Base-by-base conservation (phyloP, 2,329 filamentous ascomycete species). In the Aspergillus sp. region DNA sequence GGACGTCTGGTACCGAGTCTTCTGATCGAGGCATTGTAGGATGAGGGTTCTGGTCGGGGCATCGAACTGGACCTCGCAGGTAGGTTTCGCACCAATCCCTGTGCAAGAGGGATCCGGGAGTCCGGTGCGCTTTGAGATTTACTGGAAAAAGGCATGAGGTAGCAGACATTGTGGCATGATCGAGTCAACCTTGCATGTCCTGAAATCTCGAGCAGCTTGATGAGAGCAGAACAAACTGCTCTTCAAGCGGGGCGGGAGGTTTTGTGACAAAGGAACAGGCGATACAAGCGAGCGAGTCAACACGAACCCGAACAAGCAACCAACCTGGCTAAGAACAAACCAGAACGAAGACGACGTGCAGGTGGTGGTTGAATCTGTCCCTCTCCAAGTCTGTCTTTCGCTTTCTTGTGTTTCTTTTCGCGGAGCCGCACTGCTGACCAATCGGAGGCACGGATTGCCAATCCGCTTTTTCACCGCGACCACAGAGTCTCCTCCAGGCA, bases 81-180 rank as follows among this genome's bases (percentile, higher is more conserved):
- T 32, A 51, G 44, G 48, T 57, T 51, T 50, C 56, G 53, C 50
- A 61, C 62, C 56, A 61, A 55, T 53, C 60, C 61, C 68, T 71
- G 63, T 65, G 70, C 71, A 52, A 72, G 69, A 66, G 69, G 64
- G 62, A 70, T 62, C 64, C 71, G 69, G 68, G 69, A 68, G 65
- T 68, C 64, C 56, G 66, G 62, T 60, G 69, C 72, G 73, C 73
- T 71, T 64, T 75, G 70, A 67, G 75, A 71, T 68, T 70, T 71
- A 69, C 73, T 73, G 71, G 76, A 65, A 70, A 75, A 70, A 77
- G 77, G 80, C 81, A 84, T 83, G 78, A 77, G 77, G 75, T 62
- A 70, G 65, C 71, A 71, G 68, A 74, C 80, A 83, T 83, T 57
- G 72, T 81, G 77, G 69, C 67, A 69, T 19, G 19, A 19, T 66